Evolutionary conservation across 2,329 filamentous ascomycete species (phyloP).

Genomic region (Aspergillus piperis): DNA sequence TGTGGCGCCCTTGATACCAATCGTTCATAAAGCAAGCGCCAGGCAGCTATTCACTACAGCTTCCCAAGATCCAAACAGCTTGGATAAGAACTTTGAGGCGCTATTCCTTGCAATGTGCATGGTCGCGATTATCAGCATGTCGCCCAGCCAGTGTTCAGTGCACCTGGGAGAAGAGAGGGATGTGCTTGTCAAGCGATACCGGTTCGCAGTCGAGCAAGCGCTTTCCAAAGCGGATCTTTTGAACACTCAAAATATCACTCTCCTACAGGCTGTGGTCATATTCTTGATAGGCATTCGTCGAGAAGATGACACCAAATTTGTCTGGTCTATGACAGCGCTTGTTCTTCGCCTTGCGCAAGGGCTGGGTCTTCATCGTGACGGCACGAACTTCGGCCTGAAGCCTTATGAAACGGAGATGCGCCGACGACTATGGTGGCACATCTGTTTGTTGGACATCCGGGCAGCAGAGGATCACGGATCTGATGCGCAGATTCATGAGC

Average conservation of each 20-base stretch:
- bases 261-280: slow-evolving; percentile 63
- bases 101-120: slow-evolving; percentile 66
- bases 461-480: slow-evolving; percentile 53
- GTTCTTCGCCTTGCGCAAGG: slow-evolving; percentile 46
- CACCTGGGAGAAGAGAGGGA: slow-evolving; percentile 56
- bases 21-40: slow-evolving; percentile 59
- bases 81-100: slow-evolving; percentile 57
- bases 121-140: slow-evolving; percentile 50
- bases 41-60: slow-evolving; percentile 55
- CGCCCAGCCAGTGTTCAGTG: slow-evolving; percentile 42
- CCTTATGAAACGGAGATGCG: slow-evolving; percentile 57
- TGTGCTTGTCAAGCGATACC: slow-evolving; percentile 55
- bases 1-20: slow-evolving; percentile 62
- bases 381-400: slow-evolving; percentile 48
- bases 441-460: slow-evolving; percentile 51
- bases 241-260: slow-evolving; percentile 61
- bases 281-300: slow-evolving; percentile 57
- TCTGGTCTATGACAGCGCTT: slow-evolving; percentile 47
- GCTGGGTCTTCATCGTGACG: slow-evolving; percentile 56
- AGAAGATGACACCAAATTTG: slow-evolving; percentile 45
- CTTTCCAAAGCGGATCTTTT: slow-evolving; percentile 64
- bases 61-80: slow-evolving; percentile 50
- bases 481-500: slow-evolving; percentile 47
- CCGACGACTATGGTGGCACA: slow-evolving; percentile 55
- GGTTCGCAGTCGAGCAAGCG: slow-evolving; percentile 65